Evolutionary conservation across 441 rosid species (phyloP), one percentile per base, ranked within the genome.

Genomic region (Euphorbia neoarborescens): DNA sequence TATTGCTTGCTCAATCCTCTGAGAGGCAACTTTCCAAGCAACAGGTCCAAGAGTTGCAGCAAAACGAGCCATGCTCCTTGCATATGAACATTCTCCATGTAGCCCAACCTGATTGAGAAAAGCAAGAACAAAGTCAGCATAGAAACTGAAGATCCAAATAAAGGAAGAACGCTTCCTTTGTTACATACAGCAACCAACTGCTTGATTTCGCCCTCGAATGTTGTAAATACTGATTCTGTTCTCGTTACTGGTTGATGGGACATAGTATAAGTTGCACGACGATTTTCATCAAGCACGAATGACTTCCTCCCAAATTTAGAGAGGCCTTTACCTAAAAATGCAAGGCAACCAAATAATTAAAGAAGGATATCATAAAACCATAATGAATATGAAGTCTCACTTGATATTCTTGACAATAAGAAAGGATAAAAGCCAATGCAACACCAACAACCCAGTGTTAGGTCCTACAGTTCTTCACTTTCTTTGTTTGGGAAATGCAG

Each of bases 51-150:
- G 89, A 67, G 89, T 86, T 17, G 94, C 97, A 68, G 98, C 90
- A 83, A 91, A 94, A 50, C 90, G 93, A 77, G 99, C 93, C 77
- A 94, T 79, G 84, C 97, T 94, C 83, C 96, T 85, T n/a, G 96
- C 90, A 77, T 94, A 91, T 17, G 93, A 88, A 80, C 85, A 78
- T 76, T 94, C 97, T 65, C 92, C 92, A 71, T 89, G 93, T 75
- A 94, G 89, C 32, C 99, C 99, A 78, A 90, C 97, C 97, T 94
- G 83, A 79, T 61, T 14, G 59, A 70, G 48, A 69, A 46, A 62
- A 50, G 59, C 50, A 71, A 57, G 57, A 38, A 66, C 13, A 71
- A 66, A 30, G 54, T 71, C 48, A 64, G 53, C 20, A 32, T 19
- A 66, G 56, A 67, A 34, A 54, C 46, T 9, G 37, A 54, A 59